Evolutionary conservation across 2,329 filamentous ascomycete species (phyloP), one percentile per base, ranked within the genome.

Genomic region (Colletotrichum sp.): DNA sequence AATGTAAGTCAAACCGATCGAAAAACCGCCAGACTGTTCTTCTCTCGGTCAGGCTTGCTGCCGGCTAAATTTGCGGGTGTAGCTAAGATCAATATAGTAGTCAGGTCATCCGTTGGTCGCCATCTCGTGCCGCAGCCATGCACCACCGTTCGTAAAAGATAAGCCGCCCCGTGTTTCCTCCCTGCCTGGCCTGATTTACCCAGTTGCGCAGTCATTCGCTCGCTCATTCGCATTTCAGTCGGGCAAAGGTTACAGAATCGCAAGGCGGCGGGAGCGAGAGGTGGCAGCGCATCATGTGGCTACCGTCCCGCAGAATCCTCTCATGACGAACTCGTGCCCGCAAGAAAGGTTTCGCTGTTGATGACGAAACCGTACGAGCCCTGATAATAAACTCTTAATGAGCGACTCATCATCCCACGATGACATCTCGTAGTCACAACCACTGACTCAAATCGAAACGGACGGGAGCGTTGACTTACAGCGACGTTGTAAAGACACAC

Each of bases 361-460:
- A 65, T 59, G 63, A 77, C 72, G 8, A 77, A 77, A 7, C 75
- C 75, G 22, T 76, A 76, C 34, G 66, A 76, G 39, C 62, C 72
- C 75, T 77, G 61, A 6, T 12, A 8, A 19, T 6, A 34, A 11
- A 52, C 22, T 36, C 12, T 66, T 36, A 71, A 62, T 68, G 63
- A 67, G 61, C 55, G n/a, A 36, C 11, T 61, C 19, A 16, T 19
- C 7, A 16, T 16, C 39, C 27, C 49, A 39, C 6, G 27, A 30
- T 19, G 34, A 8, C 25, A 25, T 52, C 30, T 6, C 1, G 12
- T 36, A 61, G n/a, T 22, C 6, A 12, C 39, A 63, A 39, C 22
- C 52, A n/a, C 22, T 11, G 15, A n/a, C 16, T 8, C 8, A 29
- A 68, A 32, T 12, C 16, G 13, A 22, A 55, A 5, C 7, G 19